A percentile compares a stretch with the other conserved stretches of the same genome.
Evolutionary conservation across 1,284 basidiomycete genomes (phyloP).

Genomic region (Cryptococcus wingfieldii): DNA sequence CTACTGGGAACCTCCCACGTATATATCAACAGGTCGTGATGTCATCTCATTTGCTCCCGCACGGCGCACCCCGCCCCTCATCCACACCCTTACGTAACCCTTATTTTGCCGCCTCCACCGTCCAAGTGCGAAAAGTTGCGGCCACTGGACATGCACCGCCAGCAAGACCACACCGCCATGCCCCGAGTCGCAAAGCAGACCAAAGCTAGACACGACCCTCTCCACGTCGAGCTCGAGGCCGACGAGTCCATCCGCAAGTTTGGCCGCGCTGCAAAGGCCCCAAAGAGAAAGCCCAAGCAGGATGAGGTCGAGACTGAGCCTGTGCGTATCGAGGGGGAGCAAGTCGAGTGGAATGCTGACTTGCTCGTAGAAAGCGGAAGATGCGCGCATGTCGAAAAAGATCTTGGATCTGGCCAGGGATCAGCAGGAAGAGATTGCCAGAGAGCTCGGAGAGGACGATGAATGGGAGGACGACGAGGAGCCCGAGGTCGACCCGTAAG

Average conservation of each 20-base stretch:
- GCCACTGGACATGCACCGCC: not conserved
- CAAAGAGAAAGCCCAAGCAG: conserved; percentile 60
- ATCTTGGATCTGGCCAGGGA: conserved; percentile 89
- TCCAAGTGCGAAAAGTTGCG: not conserved
- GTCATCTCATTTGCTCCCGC: not conserved
- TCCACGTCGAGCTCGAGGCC: conserved; percentile 72
- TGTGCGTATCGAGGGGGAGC: conserved; percentile 3
- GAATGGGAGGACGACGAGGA: conserved; percentile 45
- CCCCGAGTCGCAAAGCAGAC: conserved; percentile 32
- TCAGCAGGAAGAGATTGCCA: conserved; percentile 85
- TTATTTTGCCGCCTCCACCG: not conserved
- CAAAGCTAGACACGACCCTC: conserved; percentile 66
- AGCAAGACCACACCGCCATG: conserved; percentile 23
- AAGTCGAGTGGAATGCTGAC: not conserved
- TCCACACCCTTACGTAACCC: not conserved
- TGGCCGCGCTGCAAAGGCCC: conserved; percentile 62
- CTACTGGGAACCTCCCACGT: too few relatives aligned
- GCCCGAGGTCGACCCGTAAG: conserved; percentile 33
- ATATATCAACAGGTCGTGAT: too few relatives aligned
- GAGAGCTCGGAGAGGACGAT: conserved; percentile 51
- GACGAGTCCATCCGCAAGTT: conserved; percentile 72
- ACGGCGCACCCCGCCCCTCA: not conserved
- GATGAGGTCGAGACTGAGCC: conserved; percentile 60
- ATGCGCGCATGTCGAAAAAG: conserved; percentile 78
- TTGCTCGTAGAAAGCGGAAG: conserved; percentile 61